These are phyloP conservation scores for Cercospora nicotianae DNA, from an alignment of 2,329 filamentous ascomycete genomes.

Conservation along the genomic window DNA sequence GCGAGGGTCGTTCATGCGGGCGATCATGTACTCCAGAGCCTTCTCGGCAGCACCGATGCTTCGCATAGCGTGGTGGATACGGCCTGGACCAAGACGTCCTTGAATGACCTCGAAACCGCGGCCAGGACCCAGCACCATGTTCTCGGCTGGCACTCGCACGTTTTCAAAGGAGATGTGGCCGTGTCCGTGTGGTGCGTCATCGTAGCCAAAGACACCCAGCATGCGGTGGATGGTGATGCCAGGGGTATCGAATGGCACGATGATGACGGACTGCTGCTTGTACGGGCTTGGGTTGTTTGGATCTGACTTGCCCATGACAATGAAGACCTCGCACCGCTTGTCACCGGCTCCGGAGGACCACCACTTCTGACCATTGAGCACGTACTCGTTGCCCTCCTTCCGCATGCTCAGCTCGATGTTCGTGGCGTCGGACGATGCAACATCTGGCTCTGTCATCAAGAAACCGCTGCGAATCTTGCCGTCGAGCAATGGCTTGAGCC, in stretches of 20 bases:
- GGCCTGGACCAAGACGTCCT: conserved; percentile 88
- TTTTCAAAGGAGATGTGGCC: conserved; percentile 88
- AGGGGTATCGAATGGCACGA: conserved; percentile 77
- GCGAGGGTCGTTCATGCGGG: conserved; percentile 84
- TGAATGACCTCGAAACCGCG: conserved; percentile 98
- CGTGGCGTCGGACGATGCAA: conserved; percentile 53
- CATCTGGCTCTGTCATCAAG: conserved; percentile 48
- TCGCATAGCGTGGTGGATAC: conserved; percentile 98
- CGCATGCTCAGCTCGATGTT: conserved; percentile 66
- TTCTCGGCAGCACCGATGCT: conserved; percentile 86
- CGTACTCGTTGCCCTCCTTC: conserved; percentile 81
- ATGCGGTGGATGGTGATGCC: conserved; percentile 91
- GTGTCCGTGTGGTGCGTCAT: conserved; percentile 96
- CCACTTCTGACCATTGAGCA: conserved; percentile 98
- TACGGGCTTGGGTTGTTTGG: conserved; percentile 73
- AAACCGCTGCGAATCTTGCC: conserved; percentile 53
- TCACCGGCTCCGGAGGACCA: conserved; percentile 97
- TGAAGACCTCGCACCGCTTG: conserved; percentile 85
- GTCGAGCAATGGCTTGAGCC: conserved; percentile 52
- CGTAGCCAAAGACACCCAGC: conserved; percentile 92
- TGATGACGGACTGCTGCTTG: conserved; percentile 88
- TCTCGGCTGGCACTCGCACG: conserved; percentile 79
- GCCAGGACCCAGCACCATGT: conserved; percentile 89
- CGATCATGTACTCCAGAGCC: conserved; percentile 91
- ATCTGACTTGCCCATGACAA: conserved; percentile 94